These are phyloP conservation scores for Nigrospora osmanthi DNA, from an alignment of 2,329 filamentous ascomycete species.

Conservation along the genomic window DNA sequence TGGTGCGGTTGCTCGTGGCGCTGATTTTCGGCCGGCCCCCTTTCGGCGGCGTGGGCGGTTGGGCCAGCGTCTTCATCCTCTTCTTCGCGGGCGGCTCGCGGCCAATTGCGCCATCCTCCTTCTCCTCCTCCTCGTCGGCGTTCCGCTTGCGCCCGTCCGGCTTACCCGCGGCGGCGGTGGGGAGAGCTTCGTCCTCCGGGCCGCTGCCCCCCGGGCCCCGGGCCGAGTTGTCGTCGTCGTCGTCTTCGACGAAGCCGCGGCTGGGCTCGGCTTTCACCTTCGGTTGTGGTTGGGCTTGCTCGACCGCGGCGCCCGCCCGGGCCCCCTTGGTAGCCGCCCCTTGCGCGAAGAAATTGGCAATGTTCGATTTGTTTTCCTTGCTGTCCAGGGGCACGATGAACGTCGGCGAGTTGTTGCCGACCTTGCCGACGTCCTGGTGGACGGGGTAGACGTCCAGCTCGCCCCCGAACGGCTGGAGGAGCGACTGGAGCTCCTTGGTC, in stretches of 20 bases:
- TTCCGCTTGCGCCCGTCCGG: slow-evolving; percentile 17
- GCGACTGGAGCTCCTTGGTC: slow-evolving; percentile 67
- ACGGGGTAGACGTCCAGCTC: slow-evolving; percentile 83
- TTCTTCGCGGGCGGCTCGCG: slow-evolving; percentile 3
- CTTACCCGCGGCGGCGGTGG: too few species aligned
- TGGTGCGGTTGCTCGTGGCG: slow-evolving; percentile 30
- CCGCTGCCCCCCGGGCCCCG: too few species aligned
- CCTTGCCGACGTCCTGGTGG: slow-evolving; percentile 83
- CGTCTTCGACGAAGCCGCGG: slow-evolving; percentile 11
- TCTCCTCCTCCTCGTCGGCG: slow-evolving; percentile 11
- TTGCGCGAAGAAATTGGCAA: slow-evolving; percentile 84
- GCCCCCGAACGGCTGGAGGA: slow-evolving; percentile 73
- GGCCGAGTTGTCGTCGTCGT: slow-evolving; percentile 1
- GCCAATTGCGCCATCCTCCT: slow-evolving; percentile 13
- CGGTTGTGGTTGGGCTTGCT: slow-evolving; percentile 10
- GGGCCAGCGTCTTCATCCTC: slow-evolving; percentile 5
- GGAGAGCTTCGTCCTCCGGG: too few species aligned
- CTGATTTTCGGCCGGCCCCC: slow-evolving; percentile 25
- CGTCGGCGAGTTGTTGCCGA: slow-evolving; percentile 78
- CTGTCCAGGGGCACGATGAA: slow-evolving; percentile 81
- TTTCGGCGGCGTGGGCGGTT: slow-evolving; percentile 13
- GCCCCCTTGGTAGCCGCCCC: slow-evolving; percentile 32
- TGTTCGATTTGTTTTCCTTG: slow-evolving; percentile 84
- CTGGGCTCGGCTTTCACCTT: slow-evolving; percentile 13
- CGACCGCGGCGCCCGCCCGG: neutral